These are phyloP conservation scores for Acorus gramineus DNA, from an alignment of 106 monocot species.

Conservation along the genomic window DNA sequence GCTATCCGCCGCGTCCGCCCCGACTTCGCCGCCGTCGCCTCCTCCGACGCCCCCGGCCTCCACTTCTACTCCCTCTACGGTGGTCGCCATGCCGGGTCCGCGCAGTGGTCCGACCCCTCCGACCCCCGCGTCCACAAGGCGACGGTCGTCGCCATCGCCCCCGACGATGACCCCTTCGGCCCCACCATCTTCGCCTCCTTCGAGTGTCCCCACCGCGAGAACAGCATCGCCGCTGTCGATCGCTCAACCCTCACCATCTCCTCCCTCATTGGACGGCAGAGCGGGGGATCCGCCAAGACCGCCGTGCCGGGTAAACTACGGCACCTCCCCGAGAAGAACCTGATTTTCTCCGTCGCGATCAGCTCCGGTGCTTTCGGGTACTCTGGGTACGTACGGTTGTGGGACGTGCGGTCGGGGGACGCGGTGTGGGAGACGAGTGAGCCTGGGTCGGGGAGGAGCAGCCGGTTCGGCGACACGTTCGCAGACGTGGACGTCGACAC, in stretches of 20 bases:
- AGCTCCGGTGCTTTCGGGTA: constrained; percentile 84
- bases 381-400: constrained; percentile 85
- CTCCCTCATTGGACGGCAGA: constrained; percentile 67
- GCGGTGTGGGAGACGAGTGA: constrained; percentile 89
- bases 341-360: constrained; percentile 67
- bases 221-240: constrained; percentile 74
- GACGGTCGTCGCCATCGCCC: constrained; percentile 53
- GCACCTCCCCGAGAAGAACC: constrained; percentile 28
- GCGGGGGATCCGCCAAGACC: constrained; percentile 46
- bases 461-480: constrained; percentile 76
- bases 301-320: constrained; percentile 42
- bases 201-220: constrained; percentile 88
- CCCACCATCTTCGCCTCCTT: constrained; percentile 57
- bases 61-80: constrained; percentile 72
- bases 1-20: constrained; percentile 45
- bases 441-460: constrained; percentile 59
- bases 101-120: constrained; percentile 68
- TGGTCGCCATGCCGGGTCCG: constrained; percentile 43
- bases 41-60: constrained; percentile 53
- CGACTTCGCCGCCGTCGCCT: constrained; percentile 49
- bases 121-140: constrained; percentile 79
- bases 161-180: not conserved
- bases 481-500: constrained; percentile 55
- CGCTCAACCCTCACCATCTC: constrained; percentile 28
- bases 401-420: constrained; percentile 67